Percentiles rank a stretch among this genome's conserved stretches.
Evolutionary conservation across 2,329 filamentous ascomycete species (phyloP).

Genomic region (Arachnopeziza araneosa): DNA sequence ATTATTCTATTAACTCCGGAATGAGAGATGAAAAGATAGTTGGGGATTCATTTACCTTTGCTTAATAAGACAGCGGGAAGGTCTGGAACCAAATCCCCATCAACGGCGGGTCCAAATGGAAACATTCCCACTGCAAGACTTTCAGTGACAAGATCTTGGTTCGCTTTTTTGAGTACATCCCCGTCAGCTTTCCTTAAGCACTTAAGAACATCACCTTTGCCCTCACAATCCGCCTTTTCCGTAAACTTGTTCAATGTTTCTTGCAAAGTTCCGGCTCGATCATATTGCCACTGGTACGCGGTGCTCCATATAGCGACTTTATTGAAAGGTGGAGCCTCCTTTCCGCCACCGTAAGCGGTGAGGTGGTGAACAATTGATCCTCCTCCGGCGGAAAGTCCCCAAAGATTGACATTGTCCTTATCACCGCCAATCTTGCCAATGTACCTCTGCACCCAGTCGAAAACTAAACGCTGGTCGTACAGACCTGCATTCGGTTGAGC

Average conservation of each 20-base stretch:
- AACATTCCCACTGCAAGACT: neutral
- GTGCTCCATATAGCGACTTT: neutral
- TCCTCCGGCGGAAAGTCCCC: conserved; percentile 44
- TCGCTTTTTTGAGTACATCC: neutral
- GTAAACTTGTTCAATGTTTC: neutral
- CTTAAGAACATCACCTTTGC: neutral
- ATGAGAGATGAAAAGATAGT: neutral
- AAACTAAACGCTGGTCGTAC: conserved; percentile 46
- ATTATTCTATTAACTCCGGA: neutral
- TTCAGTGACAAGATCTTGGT: neutral
- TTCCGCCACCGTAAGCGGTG: conserved; percentile 22
- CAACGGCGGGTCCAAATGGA: conserved; percentile 1
- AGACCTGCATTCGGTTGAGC: conserved; percentile 41
- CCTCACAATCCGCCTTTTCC: neutral
- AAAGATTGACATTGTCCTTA: conserved; percentile 39
- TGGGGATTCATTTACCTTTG: neutral
- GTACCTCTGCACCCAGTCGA: conserved; percentile 49
- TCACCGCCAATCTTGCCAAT: conserved; percentile 49
- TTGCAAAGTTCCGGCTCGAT: neutral
- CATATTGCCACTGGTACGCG: neutral
- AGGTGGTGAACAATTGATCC: conserved; percentile 46
- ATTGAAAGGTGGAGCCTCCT: neutral
- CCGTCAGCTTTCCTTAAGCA: neutral
- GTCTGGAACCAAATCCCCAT: conserved; percentile 1
- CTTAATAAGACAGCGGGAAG: neutral